Conservation (phyloP, 805 yeast species). For the Wickerhamiella occidentalis region DNA sequence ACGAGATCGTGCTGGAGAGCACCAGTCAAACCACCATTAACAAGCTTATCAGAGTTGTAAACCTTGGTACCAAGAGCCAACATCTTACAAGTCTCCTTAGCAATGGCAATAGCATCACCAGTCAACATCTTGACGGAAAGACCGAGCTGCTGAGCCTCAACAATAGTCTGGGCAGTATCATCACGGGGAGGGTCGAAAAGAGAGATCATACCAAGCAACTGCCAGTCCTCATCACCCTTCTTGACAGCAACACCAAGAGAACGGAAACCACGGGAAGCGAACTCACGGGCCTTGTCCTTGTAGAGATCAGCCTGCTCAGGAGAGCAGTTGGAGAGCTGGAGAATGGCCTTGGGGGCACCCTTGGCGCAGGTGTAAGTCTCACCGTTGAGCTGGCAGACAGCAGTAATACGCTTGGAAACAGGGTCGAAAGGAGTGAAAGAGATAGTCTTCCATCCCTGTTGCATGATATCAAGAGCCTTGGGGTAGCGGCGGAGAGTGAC, state of each 20-base stretch:
- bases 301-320: slow-evolving; percentile 89
- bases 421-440: slow-evolving; percentile 98
- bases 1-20: slow-evolving; percentile 94
- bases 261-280: slow-evolving; percentile 97
- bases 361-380: slow-evolving; percentile 91
- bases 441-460: slow-evolving; percentile 31
- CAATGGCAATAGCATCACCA: slow-evolving; percentile 98
- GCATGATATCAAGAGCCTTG: slow-evolving; percentile 47
- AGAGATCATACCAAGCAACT: slow-evolving; percentile 94
- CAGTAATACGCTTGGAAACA: slow-evolving; percentile 90
- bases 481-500: slow-evolving; percentile 82
- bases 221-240: slow-evolving; percentile 99
- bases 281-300: slow-evolving; percentile 94
- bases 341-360: slow-evolving; percentile 98
- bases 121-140: slow-evolving; percentile 94
- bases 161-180: slow-evolving; percentile 90
- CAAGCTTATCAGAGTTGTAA: slow-evolving; percentile 92
- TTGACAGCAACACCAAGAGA: slow-evolving; percentile 97
- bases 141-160: slow-evolving; percentile 87
- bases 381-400: slow-evolving; percentile 92
- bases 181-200: slow-evolving; percentile 99
- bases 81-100: slow-evolving; percentile 97
- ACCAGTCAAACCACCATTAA: slow-evolving; percentile 95
- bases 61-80: slow-evolving; percentile 92
- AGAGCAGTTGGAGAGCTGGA: slow-evolving; percentile 37